Evolutionary conservation across 768 basidiomycete species (phyloP), one percentile per base, ranked within the genome.

Genomic region (Pleurotus cornucopiae): DNA sequence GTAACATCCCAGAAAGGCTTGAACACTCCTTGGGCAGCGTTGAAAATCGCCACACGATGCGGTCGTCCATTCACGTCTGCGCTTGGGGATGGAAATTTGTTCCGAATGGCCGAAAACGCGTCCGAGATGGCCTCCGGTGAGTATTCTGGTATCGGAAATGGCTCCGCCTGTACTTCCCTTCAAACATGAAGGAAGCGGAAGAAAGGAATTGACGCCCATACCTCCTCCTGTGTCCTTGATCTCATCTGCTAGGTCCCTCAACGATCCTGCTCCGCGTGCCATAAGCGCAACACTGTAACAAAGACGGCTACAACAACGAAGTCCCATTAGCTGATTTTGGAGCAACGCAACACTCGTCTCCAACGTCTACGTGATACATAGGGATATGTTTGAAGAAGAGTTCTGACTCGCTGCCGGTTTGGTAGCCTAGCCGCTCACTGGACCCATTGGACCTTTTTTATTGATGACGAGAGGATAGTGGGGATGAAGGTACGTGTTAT

Each of bases 1-100:
- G 81, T 84, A 20, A 87, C 63, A 11, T 86, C 76, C 23, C 90
- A 69, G 75, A 89, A 90, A 1, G 78, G 77, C 68, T 86, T 88
- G 77, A 81, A 88, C 11, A 82, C 67, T 2, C 76, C 77, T 34
- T 77, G 65, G 0, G 73, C 85, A 2, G 74, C 79, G 62, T 90
- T 90, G 71, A 80, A 90, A 11, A 90, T 62, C 1, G 86, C 86
- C 2, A 76, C 84, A 11, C 80, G 81, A 40, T 89, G 75, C 25
- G 71, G 72, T 58, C 76, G 78, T 4, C 41, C 41, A 26, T 75
- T 67, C 38, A 30, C 7, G 20, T 14, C 34, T 5, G 1, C 23
- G 16, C n/a, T 23, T 6, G 47, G 77, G 47, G 73, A 71, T 0
- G 79, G 71, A 61, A 76, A 86, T 5, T 61, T 72, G 12, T 66